Evolutionary conservation across 148 eudicot genomes (phyloP), one percentile per base, ranked within the genome.

Genomic region (Vaccinium vitisidaea): DNA sequence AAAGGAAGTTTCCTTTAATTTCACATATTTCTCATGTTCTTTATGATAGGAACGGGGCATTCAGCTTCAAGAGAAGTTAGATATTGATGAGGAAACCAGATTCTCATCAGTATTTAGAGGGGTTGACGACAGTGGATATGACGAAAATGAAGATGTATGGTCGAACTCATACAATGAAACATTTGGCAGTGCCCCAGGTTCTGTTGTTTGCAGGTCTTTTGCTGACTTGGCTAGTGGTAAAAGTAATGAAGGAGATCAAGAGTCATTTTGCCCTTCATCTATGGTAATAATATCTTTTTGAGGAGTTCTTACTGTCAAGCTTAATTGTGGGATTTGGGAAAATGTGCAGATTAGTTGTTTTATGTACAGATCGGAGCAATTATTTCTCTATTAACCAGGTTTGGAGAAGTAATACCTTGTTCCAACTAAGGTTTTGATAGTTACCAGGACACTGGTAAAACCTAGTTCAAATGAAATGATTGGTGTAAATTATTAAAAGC

Each of bases 61-160:
- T 80, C 89, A 91, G 77, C 91, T 88, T 84, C 92, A 82, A 84
- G 94, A 82, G 15, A 85, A 85, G 80, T 82, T 92, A 73, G 98
- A 97, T 82, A 77, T 95, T 84, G 98, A 97, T 67, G 98, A 97
- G 88, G 99, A 97, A 89, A 93, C 98, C 54, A 93, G 92, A 90
- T 95, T 88, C 85, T 97, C 98, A 75, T 94, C 99, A 49, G 98
- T 97, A 83, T 89, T 54, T 85, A 92, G 99, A 87, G 91, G 90
- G 76, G 87, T 88, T 83, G 95, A 97, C 86, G 98, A 95, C 86
- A 93, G 95, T 88, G 99, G 98, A 50, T 91, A 86, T 91, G 89
- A 90, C 71, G 98, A 90, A 77, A 90, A 87, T 48, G 99, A 97
- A 87, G 94, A 95, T 85, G 81, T 85, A 79, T 82, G 89, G 81